Base-by-base conservation (phyloP, 345 rosid species). In the Lepidium aucheri region DNA sequence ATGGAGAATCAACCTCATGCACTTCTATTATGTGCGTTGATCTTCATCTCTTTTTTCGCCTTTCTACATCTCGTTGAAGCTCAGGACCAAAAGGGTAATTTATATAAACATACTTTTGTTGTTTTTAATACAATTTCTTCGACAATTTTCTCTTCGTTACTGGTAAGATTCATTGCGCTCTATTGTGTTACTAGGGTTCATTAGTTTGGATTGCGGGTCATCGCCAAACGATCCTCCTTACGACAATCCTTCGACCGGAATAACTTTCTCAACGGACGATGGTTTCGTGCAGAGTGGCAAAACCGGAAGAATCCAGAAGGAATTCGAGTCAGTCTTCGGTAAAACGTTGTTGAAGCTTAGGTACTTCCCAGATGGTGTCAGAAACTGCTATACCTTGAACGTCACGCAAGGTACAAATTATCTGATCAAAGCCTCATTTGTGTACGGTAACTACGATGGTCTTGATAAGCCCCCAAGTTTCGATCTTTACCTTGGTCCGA, bases 371-470 rank as follows among this genome's bases (percentile, higher is more conserved):
- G 63, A 63, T 40, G 78, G 78, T 51, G 6, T 6, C 41, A 39
- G 78, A 57, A 75, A 69, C 45, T 75, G 78, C 22, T 75, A 75
- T 53, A 69, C 69, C n/a, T 4, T 75, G 54, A 69, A 69, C 6
- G 65, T 62, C 60, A 75, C 66, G 10, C 49, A 64, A 63, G 70
- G 40, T n/a, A 42, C 59, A 55, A 55, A 64, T 15, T 75, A 75
- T 56, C 18, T 75, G 3, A 63, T 75, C 20, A 75, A 55, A 57
- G 78, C 67, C 0, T 15, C 11, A 14, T 75, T 75, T 12, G 63
- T 69, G 9, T 75, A 75, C 13, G 78, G 78, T 35, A 69, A 75
- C 46, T 75, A 75, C 47, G 78, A 75, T 58, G 45, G 47, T 24
- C 70, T 45, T 46, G 9, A 58, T 36, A 26, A 6, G 0, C 11